phyloP scores from a whole-genome alignment of 768 basidiomycete species.

The Xerocomellus amylosporus region DNA sequence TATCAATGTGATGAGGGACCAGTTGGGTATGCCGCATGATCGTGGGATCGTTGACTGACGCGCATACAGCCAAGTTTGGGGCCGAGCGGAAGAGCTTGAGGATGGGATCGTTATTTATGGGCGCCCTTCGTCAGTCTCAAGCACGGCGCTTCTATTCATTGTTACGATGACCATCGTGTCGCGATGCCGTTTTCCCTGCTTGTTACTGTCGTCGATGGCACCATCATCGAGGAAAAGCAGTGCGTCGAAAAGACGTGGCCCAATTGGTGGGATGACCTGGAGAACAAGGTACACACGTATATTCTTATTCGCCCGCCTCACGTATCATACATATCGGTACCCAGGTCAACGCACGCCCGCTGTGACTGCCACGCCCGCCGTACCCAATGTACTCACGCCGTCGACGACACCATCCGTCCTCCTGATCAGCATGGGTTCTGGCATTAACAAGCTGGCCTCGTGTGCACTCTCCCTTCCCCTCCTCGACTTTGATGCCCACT shows the following conservation, averaged over 20 bases:
- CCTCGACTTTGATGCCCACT: conserved; percentile 83
- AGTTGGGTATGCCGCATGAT: conserved; percentile 63
- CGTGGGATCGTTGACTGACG: background rate
- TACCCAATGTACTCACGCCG: conserved; percentile 13
- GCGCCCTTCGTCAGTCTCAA: conserved; percentile 61
- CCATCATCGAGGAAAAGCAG: conserved; percentile 89
- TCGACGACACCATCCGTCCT: conserved; percentile 58
- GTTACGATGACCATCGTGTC: conserved; percentile 98
- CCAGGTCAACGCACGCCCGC: conserved; percentile 46
- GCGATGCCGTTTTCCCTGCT: conserved; percentile 98
- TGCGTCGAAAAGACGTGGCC: conserved; percentile 99
- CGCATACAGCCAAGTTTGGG: conserved; percentile 79
- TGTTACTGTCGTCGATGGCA: conserved; percentile 64
- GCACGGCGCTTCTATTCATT: conserved; percentile 78
- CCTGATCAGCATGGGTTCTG: conserved; percentile 87
- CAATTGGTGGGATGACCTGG: conserved; percentile 98
- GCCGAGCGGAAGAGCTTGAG: conserved; percentile 85
- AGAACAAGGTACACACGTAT: conserved; percentile 70
- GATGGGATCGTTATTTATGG: conserved; percentile 92
- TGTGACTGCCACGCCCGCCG: conserved; percentile 41
- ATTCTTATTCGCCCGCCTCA: background rate
- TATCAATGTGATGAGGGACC: conserved; percentile 94
- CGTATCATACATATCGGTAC: conserved; percentile 70
- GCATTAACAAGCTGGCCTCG: too few relatives aligned
- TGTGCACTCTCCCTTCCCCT: too few relatives aligned